These are phyloP conservation scores for Neohortaea acidophila DNA, from an alignment of 495 filamentous ascomycete species.

Conservation along the genomic window DNA sequence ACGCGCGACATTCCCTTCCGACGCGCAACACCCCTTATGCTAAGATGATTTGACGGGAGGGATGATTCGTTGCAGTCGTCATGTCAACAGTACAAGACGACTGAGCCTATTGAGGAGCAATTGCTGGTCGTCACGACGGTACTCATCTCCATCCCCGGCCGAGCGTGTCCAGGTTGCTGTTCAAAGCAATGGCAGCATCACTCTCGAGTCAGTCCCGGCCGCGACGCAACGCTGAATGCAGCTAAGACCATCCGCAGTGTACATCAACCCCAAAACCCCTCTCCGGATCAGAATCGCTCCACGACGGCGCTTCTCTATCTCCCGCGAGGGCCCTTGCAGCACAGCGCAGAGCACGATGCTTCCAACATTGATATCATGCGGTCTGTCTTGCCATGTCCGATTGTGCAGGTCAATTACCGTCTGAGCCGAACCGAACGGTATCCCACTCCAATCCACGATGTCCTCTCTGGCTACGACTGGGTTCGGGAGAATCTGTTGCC, in stretches of 20 bases:
- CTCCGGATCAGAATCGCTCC: not conserved
- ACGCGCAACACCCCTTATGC: too few species aligned
- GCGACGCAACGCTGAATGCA: not conserved
- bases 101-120: too few species aligned
- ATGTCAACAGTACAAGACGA: too few species aligned
- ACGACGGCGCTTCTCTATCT: constrained; percentile 28
- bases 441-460: constrained; percentile 30
- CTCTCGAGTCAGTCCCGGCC: constrained; percentile 20
- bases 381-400: constrained; percentile 10
- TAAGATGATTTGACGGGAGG: too few species aligned
- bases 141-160: not conserved
- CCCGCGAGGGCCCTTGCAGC: constrained; percentile 17
- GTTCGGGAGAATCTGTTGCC: constrained; percentile 23
- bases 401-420: constrained; percentile 27
- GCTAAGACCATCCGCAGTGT: constrained; percentile 1
- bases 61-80: too few species aligned
- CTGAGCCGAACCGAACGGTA: constrained; percentile 15
- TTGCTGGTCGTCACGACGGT: too few species aligned
- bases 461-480: constrained; percentile 32
- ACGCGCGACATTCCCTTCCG: too few species aligned
- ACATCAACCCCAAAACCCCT: not conserved
- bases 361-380: constrained; percentile 10
- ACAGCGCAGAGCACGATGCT: not conserved
- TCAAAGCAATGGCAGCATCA: constrained; percentile 22
- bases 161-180: constrained; percentile 19